These are phyloP conservation scores for Lipomyces kockii DNA, from an alignment of 805 yeast species.

Conservation along the genomic window DNA sequence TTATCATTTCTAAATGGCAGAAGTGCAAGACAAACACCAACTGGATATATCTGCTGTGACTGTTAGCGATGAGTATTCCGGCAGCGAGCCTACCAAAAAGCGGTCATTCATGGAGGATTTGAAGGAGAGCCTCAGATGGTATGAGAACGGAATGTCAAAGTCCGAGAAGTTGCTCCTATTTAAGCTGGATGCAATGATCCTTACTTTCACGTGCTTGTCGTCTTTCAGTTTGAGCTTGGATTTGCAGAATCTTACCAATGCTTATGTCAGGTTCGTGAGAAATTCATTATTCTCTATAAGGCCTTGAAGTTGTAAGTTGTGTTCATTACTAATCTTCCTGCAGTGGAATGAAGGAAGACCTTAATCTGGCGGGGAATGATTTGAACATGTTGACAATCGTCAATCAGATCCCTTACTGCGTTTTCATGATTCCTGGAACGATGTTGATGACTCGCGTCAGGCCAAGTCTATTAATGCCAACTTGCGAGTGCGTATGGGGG, in stretches of 20 bases:
- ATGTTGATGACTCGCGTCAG: conserved; percentile 45
- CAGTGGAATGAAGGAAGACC: conserved; percentile 60
- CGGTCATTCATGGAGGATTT: not conserved
- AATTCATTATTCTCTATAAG: no score
- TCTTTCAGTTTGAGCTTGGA: conserved; percentile 22
- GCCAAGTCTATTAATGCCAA: conserved; percentile 47
- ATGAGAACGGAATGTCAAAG: conserved; percentile 40
- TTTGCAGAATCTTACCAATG: conserved; percentile 25
- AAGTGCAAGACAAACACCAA: not conserved
- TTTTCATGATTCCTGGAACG: conserved; percentile 52
- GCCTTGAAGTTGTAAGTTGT: no score
- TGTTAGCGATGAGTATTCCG: not conserved
- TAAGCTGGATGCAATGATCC: conserved; percentile 45
- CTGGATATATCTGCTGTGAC: not conserved
- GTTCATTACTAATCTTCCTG: conserved; percentile 47
- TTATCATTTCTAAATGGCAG: not conserved
- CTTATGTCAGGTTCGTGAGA: conserved; percentile 23
- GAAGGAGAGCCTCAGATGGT: conserved; percentile 38
- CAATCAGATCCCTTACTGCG: conserved; percentile 45
- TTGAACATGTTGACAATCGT: conserved; percentile 40
- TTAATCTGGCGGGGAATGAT: conserved; percentile 52
- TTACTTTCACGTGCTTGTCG: conserved; percentile 41
- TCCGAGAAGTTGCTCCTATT: conserved; percentile 44
- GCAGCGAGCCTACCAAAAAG: conserved; percentile 1
- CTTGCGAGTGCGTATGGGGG: conserved; percentile 47